phyloP scores from a whole-genome alignment of 129 eudicot species.

The Escallonia rubra region DNA sequence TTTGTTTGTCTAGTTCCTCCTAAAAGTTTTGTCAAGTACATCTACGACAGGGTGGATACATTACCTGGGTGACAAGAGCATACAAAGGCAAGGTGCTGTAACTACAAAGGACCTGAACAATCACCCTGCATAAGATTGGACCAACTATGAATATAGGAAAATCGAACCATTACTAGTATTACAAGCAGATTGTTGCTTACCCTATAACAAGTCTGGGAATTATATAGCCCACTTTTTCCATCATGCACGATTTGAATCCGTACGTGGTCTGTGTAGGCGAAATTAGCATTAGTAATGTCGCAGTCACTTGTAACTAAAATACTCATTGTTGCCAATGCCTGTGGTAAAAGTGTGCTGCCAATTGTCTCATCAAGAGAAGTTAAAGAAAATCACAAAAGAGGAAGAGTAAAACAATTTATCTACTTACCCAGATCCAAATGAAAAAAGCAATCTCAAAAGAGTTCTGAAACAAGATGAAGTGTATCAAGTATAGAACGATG shows the following conservation, averaged over 20 bases:
- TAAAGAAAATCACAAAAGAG: slow-evolving; percentile 35
- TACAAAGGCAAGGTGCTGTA: slow-evolving; percentile 59
- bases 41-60: slow-evolving; percentile 13
- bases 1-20: slow-evolving; percentile 6
- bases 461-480: slow-evolving; percentile 39
- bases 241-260: slow-evolving; percentile 49
- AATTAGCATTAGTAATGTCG: background rate
- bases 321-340: too few relatives aligned
- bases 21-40: slow-evolving; percentile 44
- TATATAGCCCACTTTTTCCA: slow-evolving; percentile 37
- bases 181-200: slow-evolving; percentile 22
- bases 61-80: slow-evolving; percentile 61
- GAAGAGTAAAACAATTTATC: background rate
- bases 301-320: too few relatives aligned
- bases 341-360: too few relatives aligned
- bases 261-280: slow-evolving; percentile 26
- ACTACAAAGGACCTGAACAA: slow-evolving; percentile 58
- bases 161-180: slow-evolving; percentile 30
- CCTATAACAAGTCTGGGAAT: slow-evolving; percentile 47
- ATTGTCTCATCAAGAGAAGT: slow-evolving; percentile 16
- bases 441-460: slow-evolving; percentile 39
- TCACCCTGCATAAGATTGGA: slow-evolving; percentile 25
- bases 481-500: slow-evolving; percentile 30
- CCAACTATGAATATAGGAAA: background rate
- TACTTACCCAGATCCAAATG: slow-evolving; percentile 34